These are phyloP conservation scores for Calonectria pauciramosa DNA, from an alignment of 2,329 filamentous ascomycete genomes.

Conservation along the genomic window DNA sequence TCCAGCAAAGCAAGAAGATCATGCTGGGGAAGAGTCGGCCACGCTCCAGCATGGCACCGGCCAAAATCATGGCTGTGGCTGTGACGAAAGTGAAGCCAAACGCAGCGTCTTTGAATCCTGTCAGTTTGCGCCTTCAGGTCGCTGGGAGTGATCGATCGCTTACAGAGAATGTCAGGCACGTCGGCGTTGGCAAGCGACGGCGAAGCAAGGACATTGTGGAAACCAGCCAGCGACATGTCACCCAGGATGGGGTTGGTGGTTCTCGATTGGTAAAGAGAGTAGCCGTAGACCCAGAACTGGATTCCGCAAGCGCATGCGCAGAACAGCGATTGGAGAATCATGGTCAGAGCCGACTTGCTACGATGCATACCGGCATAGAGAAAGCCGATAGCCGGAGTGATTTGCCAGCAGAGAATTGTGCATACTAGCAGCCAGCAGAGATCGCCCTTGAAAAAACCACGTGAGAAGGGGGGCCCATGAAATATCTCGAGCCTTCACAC, in stretches of 20 bases:
- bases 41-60: slow-evolving; percentile 55
- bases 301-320: slow-evolving; percentile 60
- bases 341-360: slow-evolving; percentile 56
- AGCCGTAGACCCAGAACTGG: slow-evolving; percentile 63
- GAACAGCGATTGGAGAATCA: slow-evolving; percentile 63
- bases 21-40: slow-evolving; percentile 62
- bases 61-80: slow-evolving; percentile 55
- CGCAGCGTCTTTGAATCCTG: slow-evolving; percentile 43
- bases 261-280: slow-evolving; percentile 57
- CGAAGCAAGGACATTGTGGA: slow-evolving; percentile 53
- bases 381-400: slow-evolving; percentile 56
- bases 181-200: slow-evolving; percentile 54
- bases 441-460: slow-evolving; percentile 49
- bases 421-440: slow-evolving; percentile 58
- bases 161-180: slow-evolving; percentile 53
- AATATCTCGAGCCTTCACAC: not conserved
- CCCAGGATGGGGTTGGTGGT: slow-evolving; percentile 53
- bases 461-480: slow-evolving; percentile 10
- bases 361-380: slow-evolving; percentile 56
- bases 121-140: not conserved
- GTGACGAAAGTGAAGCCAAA: slow-evolving; percentile 56
- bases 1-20: slow-evolving; percentile 74
- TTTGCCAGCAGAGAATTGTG: slow-evolving; percentile 55
- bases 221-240: slow-evolving; percentile 52
- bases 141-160: not conserved